Evolutionary conservation across 78 protist species (phyloP).

Genomic region (Polysphondylium violaceum): DNA sequence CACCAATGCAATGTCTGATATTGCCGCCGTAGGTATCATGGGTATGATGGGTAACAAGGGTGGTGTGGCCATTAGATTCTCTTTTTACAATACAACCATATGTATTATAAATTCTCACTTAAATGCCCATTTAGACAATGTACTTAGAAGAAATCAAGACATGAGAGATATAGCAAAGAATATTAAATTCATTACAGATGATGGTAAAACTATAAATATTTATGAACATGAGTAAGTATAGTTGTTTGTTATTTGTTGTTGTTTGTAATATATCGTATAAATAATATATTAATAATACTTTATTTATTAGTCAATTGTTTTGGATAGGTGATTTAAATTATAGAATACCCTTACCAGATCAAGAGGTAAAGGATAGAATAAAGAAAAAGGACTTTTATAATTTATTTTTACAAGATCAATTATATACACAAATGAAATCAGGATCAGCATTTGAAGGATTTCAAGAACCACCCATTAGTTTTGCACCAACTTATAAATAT

Average conservation of each 20-base stretch:
- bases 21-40: constrained; percentile 87
- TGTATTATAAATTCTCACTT: constrained; percentile 92
- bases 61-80: constrained; percentile 89
- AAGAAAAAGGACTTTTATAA: constrained; percentile 34
- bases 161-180: constrained; percentile 80
- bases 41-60: constrained; percentile 97
- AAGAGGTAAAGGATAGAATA: constrained; percentile 62
- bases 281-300: neutral
- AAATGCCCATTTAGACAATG: constrained; percentile 95
- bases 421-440: constrained; percentile 24
- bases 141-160: constrained; percentile 88
- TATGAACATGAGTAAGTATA: constrained; percentile 78
- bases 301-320: constrained; percentile 64
- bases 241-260: neutral
- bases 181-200: constrained; percentile 36
- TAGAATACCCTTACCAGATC: constrained; percentile 85
- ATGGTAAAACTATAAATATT: constrained; percentile 26
- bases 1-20: constrained; percentile 51
- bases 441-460: constrained; percentile 89
- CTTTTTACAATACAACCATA: constrained; percentile 81
- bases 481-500: constrained; percentile 96
- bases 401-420: constrained; percentile 85
- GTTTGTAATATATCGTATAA: neutral
- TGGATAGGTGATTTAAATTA: constrained; percentile 97
- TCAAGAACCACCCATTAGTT: constrained; percentile 88